Base-by-base conservation (phyloP, 352 stramenopile species). In the Nothophytophthora sp. region DNA sequence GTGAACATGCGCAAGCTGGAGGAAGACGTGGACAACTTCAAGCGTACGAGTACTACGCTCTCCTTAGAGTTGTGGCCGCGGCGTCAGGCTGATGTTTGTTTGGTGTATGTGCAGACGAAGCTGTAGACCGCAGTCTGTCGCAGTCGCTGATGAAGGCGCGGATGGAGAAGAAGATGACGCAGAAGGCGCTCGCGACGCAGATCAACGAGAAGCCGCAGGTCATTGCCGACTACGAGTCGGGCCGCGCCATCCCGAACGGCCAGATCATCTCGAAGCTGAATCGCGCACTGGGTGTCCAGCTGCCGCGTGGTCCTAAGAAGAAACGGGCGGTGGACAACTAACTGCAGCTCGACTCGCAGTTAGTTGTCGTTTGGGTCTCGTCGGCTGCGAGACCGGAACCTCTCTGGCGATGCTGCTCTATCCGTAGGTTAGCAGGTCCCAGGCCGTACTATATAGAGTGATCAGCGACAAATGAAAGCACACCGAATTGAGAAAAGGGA, bases 211-310 rank as follows among this genome's bases (percentile, higher is more conserved):
- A 99, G 69, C 96, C 96, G 30, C 96, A 99, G 68, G 81, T 99
- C 12, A 95, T 99, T 28, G 92, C 83, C 25, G 91, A 99, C 63
- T 99, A 99, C 73, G 97, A 99, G 70, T 98, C 85, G 12, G 97
- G 97, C 28, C 97, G 97, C 59, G 96, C 96, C 27, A 98, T 99
- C 67, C 97, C 97, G 6, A 99, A 99, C 73, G 89, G 88, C 27
- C 81, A 98, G 68, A 97, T 99, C 71, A 99, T 99, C 57, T 78
- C 66, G 16, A 99, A 99, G 75, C 78, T 99, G 39, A 97, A 99
- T 62, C 87, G 92, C 40, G 89, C 95, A 51, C 79, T 99, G 38
- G 96, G 92, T 27, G 72, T 76, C 44, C 87, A 92, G 60, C 75
- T 98, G 3, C 88, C 88, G 11, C 86, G 89, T 33, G 79, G 72